phyloP scores from a whole-genome alignment of 306 rosid genomes.

The Echinosophora koreensis region DNA sequence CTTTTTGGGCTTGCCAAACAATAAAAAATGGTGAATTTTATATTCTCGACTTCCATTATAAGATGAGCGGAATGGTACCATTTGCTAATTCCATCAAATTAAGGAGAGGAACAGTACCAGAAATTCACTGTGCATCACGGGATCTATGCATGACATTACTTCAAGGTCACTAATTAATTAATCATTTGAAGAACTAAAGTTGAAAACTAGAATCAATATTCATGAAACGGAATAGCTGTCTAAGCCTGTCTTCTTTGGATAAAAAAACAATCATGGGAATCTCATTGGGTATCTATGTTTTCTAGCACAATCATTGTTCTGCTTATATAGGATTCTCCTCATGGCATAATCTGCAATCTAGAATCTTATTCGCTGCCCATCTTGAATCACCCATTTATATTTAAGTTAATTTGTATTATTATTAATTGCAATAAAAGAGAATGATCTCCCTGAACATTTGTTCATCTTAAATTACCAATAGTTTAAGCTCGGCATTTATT shows the following conservation, averaged over 20 bases:
- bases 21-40: too few species aligned
- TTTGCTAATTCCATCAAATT: too few species aligned
- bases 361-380: not conserved
- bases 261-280: not conserved
- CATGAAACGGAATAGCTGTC: not conserved
- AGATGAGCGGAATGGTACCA: too few species aligned
- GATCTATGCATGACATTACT: not conserved
- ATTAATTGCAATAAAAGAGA: not conserved
- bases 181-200: not conserved
- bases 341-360: not conserved
- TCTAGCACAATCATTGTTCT: conserved; percentile 3
- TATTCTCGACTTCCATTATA: too few species aligned
- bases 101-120: not conserved
- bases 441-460: not conserved
- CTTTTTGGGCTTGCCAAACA: too few species aligned
- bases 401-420: too few species aligned
- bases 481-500: too few species aligned
- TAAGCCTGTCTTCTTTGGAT: conserved; percentile 14
- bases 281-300: not conserved
- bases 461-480: not conserved
- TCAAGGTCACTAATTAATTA: not conserved
- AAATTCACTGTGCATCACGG: not conserved
- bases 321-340: conserved; percentile 12
- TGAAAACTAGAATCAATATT: not conserved
- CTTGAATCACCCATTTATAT: not conserved